phyloP scores from a whole-genome alignment of 495 filamentous ascomycete genomes.

The Choiromyces venosus region DNA sequence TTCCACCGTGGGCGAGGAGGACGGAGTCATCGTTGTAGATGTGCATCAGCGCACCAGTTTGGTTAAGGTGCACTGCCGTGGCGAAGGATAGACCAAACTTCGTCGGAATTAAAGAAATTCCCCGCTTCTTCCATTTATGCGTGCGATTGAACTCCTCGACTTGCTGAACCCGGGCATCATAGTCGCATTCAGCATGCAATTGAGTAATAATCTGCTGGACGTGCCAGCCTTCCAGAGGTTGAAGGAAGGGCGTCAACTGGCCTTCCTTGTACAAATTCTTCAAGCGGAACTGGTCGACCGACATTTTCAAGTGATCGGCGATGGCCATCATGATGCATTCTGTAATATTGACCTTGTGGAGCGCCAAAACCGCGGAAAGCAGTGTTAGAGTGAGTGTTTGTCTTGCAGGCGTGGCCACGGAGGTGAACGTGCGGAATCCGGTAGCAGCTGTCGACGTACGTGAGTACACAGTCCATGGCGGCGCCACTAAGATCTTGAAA shows the following conservation, averaged over 20 bases:
- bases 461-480: conserved; percentile 46
- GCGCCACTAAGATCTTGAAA: conserved; percentile 46
- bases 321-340: conserved; percentile 46
- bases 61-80: no score
- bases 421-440: conserved; percentile 45
- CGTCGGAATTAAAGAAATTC: conserved; percentile 45
- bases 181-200: conserved; percentile 41
- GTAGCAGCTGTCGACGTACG: conserved; percentile 46
- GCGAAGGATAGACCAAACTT: conserved; percentile 48
- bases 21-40: no score
- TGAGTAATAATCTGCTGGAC: conserved; percentile 43
- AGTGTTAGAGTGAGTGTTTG: conserved; percentile 47
- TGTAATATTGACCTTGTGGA: conserved; percentile 46
- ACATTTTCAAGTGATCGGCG: conserved; percentile 43
- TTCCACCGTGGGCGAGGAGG: no score
- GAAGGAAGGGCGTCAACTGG: conserved; percentile 45
- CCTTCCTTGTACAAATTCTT: conserved; percentile 46
- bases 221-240: conserved; percentile 46
- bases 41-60: no score
- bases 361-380: conserved; percentile 47
- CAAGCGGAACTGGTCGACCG: conserved; percentile 44
- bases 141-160: conserved; percentile 43
- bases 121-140: conserved; percentile 47
- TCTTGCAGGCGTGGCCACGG: conserved; percentile 45
- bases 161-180: conserved; percentile 41